phyloP scores from a whole-genome alignment of 2,329 filamentous ascomycete species.

The Incumbomyces lentus region DNA sequence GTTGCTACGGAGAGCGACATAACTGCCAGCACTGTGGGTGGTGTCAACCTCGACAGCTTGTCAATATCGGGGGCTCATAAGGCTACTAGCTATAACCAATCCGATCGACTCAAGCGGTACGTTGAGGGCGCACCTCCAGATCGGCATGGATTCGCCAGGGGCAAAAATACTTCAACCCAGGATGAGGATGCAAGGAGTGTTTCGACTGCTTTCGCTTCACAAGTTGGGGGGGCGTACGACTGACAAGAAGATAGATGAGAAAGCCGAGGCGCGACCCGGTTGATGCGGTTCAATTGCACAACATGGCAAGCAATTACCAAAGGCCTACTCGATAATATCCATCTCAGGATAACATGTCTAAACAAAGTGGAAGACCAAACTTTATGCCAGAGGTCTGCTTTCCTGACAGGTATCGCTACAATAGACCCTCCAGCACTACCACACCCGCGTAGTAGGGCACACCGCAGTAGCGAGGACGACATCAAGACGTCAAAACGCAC shows the following conservation, averaged over 20 bases:
- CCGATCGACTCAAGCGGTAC: slow-evolving; percentile 86
- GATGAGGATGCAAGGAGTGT: slow-evolving; percentile 96
- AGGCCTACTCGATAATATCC: slow-evolving; percentile 1
- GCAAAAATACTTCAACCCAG: slow-evolving; percentile 38
- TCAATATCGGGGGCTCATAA: slow-evolving; percentile 62
- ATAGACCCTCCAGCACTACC: no score
- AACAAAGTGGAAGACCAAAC: neutral
- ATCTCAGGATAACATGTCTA: neutral
- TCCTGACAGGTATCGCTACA: no score
- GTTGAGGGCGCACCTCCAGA: slow-evolving; percentile 67
- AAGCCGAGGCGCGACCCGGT: neutral
- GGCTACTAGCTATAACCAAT: slow-evolving; percentile 65
- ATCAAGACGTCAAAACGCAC: no score
- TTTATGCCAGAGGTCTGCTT: no score
- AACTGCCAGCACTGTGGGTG: slow-evolving; percentile 66
- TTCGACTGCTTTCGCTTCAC: slow-evolving; percentile 92
- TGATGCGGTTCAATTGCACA: neutral
- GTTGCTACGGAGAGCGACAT: slow-evolving; percentile 85
- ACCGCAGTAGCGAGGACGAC: no score
- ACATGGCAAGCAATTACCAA: neutral
- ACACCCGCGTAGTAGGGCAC: no score
- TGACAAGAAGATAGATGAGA: neutral
- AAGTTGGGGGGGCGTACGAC: slow-evolving; percentile 62
- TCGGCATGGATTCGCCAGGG: slow-evolving; percentile 55
- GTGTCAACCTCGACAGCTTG: slow-evolving; percentile 67